Base-by-base conservation (phyloP, 352 stramenopile genomes). In the Labyrinthula sp. region DNA sequence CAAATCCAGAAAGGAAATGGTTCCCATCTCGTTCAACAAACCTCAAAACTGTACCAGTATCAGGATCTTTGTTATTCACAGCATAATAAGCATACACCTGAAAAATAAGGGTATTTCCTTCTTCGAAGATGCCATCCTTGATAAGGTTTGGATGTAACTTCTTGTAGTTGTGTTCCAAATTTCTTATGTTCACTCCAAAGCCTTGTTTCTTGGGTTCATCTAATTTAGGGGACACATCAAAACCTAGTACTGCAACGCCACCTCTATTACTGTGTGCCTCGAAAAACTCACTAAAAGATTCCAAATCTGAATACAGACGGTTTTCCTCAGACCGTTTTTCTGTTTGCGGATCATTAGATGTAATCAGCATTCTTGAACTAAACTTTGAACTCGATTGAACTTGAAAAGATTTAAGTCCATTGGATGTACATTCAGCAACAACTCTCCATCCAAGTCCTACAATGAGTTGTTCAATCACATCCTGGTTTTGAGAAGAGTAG, bases 11-110 rank as follows among this genome's bases (percentile, higher is more conserved):
- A 0, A 59, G 20, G 2, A 56, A 45, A 17, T 33, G 45, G 4
- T 27, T 20, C 2, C 24, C 33, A 18, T 43, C 29, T 28, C 33
- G 18, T 15, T 56, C 15, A 10, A 59, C 24, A 15, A 59, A 48
- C 7, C 52, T 36, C 10, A 58, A 24, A 25, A 59, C 34, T 5
- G 37, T 50, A 10, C 25, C 45, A 3, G 8, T 2, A 40, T 59
- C 52, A 5, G 31, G 24, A 10, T 35, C 26, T 15, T 33, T 15
- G 24, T 52, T 47, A 26, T 35, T 39, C 15, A 10, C 28, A 8
- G 49, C 14, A 34, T 58, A 58, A 21, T 59, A 59, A 3, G 52
- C 52, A 33, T 39, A 59, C 8, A 43, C 52, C 48, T 59, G 45
- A 8, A 58, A 8, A 10, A 48, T 28, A n/a, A 21, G 10, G 28